Percentiles rank a stretch among this genome's conserved stretches.
Evolutionary conservation across 805 yeast genomes (phyloP).

Genomic region (Kuraishia hungarica): DNA sequence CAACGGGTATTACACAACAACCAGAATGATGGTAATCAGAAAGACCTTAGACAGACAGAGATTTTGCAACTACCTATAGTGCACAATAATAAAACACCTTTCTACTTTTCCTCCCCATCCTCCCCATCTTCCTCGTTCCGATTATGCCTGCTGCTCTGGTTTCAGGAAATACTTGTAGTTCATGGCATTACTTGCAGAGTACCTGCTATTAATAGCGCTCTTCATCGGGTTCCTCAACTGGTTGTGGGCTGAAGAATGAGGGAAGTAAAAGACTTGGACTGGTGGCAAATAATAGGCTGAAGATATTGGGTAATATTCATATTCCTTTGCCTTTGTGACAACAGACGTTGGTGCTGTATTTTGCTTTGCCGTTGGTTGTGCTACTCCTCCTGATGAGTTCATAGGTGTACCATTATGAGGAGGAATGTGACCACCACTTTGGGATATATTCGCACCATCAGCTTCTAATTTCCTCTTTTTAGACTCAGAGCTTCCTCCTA

Average conservation of each 20-base stretch:
- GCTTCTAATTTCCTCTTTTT: neutral
- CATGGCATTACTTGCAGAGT: neutral
- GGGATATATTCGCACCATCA: too few species aligned
- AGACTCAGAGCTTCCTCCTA: neutral
- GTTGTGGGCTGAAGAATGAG: conserved; percentile 35
- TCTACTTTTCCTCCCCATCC: too few species aligned
- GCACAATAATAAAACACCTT: too few species aligned
- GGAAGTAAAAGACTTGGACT: conserved; percentile 38
- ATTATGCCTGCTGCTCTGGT: neutral
- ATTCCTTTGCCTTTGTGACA: conserved; percentile 8
- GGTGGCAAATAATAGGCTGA: conserved; percentile 42
- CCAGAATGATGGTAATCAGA: too few species aligned
- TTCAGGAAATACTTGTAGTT: conserved; percentile 1
- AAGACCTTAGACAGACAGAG: too few species aligned
- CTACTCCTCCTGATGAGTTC: neutral
- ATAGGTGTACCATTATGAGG: neutral
- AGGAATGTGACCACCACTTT: neutral
- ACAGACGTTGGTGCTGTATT: neutral
- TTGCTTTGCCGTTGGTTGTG: neutral
- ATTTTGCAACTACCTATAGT: too few species aligned
- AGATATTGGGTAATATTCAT: conserved; percentile 37
- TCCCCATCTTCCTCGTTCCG: too few species aligned
- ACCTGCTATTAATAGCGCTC: neutral
- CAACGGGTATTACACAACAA: too few species aligned
- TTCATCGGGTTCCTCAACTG: conserved; percentile 2